phyloP scores from a whole-genome alignment of 768 basidiomycete species.

The Pisolithus tinctorius region DNA sequence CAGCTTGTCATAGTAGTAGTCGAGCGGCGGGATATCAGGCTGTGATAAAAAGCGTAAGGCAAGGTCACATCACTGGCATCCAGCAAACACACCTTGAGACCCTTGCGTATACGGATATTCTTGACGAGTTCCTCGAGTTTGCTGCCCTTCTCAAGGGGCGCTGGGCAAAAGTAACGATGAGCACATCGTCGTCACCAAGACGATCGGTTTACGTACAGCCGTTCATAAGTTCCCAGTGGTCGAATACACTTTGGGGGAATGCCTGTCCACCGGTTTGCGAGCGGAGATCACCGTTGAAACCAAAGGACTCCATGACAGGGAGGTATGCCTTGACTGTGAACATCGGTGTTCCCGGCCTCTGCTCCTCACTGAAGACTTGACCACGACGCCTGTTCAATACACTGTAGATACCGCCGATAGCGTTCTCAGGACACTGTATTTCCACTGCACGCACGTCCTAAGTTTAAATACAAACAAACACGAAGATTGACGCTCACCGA shows the following conservation, averaged over 20 bases:
- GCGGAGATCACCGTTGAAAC: slow-evolving; percentile 96
- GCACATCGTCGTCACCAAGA: neutral
- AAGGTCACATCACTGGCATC: slow-evolving; percentile 5
- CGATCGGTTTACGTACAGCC: slow-evolving; percentile 50
- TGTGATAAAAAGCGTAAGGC: slow-evolving; percentile 22
- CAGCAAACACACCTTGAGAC: slow-evolving; percentile 65
- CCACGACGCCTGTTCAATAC: slow-evolving; percentile 95
- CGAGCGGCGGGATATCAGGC: slow-evolving; percentile 84
- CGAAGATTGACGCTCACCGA: slow-evolving; percentile 42
- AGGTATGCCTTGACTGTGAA: slow-evolving; percentile 98
- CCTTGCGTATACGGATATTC: slow-evolving; percentile 85
- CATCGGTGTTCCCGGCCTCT: slow-evolving; percentile 96
- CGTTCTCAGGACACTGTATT: slow-evolving; percentile 96
- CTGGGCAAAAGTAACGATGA: slow-evolving; percentile 27
- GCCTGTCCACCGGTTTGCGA: slow-evolving; percentile 93
- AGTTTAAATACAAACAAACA: neutral
- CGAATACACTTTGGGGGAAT: slow-evolving; percentile 94
- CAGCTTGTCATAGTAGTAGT: slow-evolving; percentile 92
- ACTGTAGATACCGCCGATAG: slow-evolving; percentile 96
- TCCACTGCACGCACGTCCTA: slow-evolving; percentile 52
- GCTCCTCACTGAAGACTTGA: slow-evolving; percentile 97
- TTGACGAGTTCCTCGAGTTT: slow-evolving; percentile 84
- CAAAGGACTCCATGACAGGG: slow-evolving; percentile 88
- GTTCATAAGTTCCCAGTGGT: slow-evolving; percentile 85
- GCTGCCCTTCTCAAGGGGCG: slow-evolving; percentile 83